These are phyloP conservation scores for Podospora didyma DNA, from an alignment of 495 filamentous ascomycete genomes.

Conservation along the genomic window DNA sequence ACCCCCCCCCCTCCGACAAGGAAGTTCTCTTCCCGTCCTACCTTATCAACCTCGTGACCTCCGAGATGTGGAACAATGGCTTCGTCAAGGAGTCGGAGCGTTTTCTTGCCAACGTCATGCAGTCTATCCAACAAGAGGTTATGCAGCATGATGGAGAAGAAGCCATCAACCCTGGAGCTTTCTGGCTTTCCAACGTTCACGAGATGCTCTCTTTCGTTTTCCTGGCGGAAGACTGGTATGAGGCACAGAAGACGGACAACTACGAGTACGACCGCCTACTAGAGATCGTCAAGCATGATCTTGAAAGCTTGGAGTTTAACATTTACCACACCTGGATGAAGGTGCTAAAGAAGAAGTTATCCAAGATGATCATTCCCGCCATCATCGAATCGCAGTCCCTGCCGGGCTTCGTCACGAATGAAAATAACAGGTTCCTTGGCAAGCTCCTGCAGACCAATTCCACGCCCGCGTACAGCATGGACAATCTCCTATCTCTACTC, in stretches of 20 bases:
- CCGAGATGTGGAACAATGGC: slow-evolving; percentile 99
- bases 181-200: slow-evolving; percentile 99
- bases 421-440: slow-evolving; percentile 95
- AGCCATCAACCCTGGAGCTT: slow-evolving; percentile 93
- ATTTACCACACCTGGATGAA: slow-evolving; percentile 99
- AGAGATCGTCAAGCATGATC: slow-evolving; percentile 98
- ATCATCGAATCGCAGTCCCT: slow-evolving; percentile 99
- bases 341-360: slow-evolving; percentile 96
- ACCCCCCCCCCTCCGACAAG: slow-evolving; percentile 89
- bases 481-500: slow-evolving; percentile 91
- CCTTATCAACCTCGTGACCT: slow-evolving; percentile 97
- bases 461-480: slow-evolving; percentile 94
- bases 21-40: slow-evolving; percentile 98
- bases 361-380: slow-evolving; percentile 98
- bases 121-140: slow-evolving; percentile 97
- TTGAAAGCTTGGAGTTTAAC: slow-evolving; percentile 99
- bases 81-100: slow-evolving; percentile 99
- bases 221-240: slow-evolving; percentile 98
- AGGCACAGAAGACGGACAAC: slow-evolving; percentile 98
- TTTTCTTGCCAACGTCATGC: slow-evolving; percentile 99
- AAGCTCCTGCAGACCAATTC: slow-evolving; percentile 88
- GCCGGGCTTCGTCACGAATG: slow-evolving; percentile 96
- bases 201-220: slow-evolving; percentile 99
- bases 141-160: slow-evolving; percentile 98
- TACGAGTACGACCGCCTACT: slow-evolving; percentile 97